Percentiles rank a stretch among this genome's conserved stretches.
Conservation (phyloP, 306 rosid species). For the Castanospermum australe region DNA sequence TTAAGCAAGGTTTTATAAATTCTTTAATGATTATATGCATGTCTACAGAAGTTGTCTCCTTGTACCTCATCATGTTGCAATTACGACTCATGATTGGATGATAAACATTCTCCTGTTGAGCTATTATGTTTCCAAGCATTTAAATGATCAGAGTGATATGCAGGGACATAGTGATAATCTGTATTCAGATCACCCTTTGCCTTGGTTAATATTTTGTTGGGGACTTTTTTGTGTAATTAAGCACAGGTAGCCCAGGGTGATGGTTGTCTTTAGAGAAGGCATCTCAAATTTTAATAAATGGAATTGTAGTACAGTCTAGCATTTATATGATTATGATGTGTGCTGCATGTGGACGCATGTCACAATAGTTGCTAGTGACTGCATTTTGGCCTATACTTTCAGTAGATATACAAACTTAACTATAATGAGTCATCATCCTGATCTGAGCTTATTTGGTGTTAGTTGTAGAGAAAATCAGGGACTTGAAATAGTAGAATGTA, state of each 20-base stretch:
- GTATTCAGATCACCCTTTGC: not conserved
- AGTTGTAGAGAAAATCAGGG: not conserved
- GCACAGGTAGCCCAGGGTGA: not conserved
- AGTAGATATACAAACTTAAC: not conserved
- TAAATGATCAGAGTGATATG: not conserved
- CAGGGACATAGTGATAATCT: not conserved
- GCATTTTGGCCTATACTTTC: not conserved
- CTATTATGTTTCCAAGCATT: not conserved
- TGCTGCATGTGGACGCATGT: constrained; percentile 5
- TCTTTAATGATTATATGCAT: not conserved
- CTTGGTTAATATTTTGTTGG: not conserved
- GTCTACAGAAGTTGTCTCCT: not conserved
- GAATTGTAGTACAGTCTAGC: not conserved
- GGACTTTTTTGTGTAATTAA: not conserved
- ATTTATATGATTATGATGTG: constrained; percentile 5
- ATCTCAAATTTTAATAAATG: not conserved
- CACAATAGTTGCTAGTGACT: not conserved
- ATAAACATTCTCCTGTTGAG: not conserved
- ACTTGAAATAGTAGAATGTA: not conserved
- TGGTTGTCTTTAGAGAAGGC: not conserved
- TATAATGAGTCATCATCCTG: not conserved
- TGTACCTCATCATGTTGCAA: not conserved
- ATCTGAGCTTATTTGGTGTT: not conserved
- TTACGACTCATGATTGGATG: not conserved
- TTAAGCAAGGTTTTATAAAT: not conserved